Percentiles rank a stretch among this genome's conserved stretches.
Evolutionary conservation across 2,329 filamentous ascomycete species (phyloP).

Genomic region (Penicillium sp.): DNA sequence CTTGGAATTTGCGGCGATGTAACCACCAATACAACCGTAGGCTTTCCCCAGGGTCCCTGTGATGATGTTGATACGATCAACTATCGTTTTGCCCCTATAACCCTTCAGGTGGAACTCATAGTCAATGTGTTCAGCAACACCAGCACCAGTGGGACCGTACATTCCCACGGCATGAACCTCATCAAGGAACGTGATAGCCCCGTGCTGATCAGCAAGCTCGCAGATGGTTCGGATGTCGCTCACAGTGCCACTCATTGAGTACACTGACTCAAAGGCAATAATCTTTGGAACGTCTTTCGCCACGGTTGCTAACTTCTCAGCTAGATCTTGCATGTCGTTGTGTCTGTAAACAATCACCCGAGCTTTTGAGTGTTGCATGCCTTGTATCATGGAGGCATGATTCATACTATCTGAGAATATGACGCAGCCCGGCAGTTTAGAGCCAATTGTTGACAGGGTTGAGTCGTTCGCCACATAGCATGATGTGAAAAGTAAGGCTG

Average conservation of each 20-base stretch:
- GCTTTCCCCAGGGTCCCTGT: slow-evolving; percentile 96
- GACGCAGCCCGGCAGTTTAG: slow-evolving; percentile 91
- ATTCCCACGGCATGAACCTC: slow-evolving; percentile 99
- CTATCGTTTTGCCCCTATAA: slow-evolving; percentile 64
- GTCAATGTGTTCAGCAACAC: slow-evolving; percentile 95
- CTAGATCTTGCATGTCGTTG: slow-evolving; percentile 89
- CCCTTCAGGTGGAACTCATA: slow-evolving; percentile 64
- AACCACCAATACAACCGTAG: slow-evolving; percentile 94
- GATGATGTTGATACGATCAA: slow-evolving; percentile 96
- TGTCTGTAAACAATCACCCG: slow-evolving; percentile 99
- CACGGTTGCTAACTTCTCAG: slow-evolving; percentile 83
- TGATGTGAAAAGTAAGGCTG: slow-evolving; percentile 88
- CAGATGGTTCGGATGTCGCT: slow-evolving; percentile 94
- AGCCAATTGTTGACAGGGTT: slow-evolving; percentile 90
- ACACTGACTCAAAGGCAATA: slow-evolving; percentile 97
- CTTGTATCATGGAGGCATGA: slow-evolving; percentile 98
- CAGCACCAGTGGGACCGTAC: slow-evolving; percentile 93
- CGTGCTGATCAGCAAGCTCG: slow-evolving; percentile 94
- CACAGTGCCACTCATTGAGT: slow-evolving; percentile 99
- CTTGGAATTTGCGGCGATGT: slow-evolving; percentile 83
- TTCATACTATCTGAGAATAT: slow-evolving; percentile 97
- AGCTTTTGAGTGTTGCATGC: slow-evolving; percentile 92
- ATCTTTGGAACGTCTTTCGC: slow-evolving; percentile 86
- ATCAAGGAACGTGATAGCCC: slow-evolving; percentile 93
- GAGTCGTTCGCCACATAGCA: slow-evolving; percentile 99